A percentile compares a stretch with the other conserved stretches of the same genome.
Conservation (phyloP, 441 rosid species). For the Pelargonium myrrhifolium region DNA sequence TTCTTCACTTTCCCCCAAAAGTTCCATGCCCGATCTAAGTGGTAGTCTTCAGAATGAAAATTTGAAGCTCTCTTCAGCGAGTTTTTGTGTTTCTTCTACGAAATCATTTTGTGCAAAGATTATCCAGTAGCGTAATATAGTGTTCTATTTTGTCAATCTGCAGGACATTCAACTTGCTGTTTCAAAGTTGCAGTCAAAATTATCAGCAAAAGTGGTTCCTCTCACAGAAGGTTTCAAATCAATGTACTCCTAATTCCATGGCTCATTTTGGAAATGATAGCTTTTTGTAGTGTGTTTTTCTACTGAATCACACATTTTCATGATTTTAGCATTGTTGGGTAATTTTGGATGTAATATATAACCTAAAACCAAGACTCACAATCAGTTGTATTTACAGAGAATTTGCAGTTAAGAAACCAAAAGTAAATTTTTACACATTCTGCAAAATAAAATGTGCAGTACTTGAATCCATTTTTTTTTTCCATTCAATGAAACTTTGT, state of each 20-base stretch:
- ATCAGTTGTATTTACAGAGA: not conserved
- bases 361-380: not conserved
- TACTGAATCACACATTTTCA: not conserved
- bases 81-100: not conserved
- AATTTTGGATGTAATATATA: too few relatives aligned
- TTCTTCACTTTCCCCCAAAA: too few relatives aligned
- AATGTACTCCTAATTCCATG: conserved; percentile 30
- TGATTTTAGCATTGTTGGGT: not conserved
- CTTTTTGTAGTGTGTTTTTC: conserved; percentile 8
- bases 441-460: not conserved
- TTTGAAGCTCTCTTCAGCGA: not conserved
- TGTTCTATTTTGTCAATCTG: conserved; percentile 14
- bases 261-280: not conserved
- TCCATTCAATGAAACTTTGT: not conserved
- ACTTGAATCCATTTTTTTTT: not conserved
- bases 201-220: conserved; percentile 75
- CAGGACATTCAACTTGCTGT: conserved; percentile 82
- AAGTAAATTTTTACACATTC: not conserved
- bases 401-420: not conserved
- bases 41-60: too few relatives aligned
- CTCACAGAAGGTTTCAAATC: conserved; percentile 89
- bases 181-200: conserved; percentile 63
- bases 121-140: not conserved
- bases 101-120: not conserved
- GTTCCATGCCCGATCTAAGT: too few relatives aligned